Percentiles rank a stretch among this genome's conserved stretches.
phyloP scores from a whole-genome alignment of 2,329 filamentous ascomycete genomes.

The Cercospora sp. region DNA sequence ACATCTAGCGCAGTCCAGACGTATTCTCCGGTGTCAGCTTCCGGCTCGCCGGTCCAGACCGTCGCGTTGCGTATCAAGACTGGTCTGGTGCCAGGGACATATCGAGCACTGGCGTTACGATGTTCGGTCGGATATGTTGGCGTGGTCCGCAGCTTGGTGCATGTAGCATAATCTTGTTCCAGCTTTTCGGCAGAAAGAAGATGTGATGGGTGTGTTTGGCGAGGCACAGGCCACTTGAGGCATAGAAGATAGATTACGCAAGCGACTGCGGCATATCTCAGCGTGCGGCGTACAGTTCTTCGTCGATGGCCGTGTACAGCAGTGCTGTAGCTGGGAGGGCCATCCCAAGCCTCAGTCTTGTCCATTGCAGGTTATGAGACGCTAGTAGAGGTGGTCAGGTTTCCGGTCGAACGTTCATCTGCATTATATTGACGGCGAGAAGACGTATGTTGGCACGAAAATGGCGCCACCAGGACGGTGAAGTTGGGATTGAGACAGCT shows the following conservation, averaged over 20 bases:
- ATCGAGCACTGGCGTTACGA: slow-evolving; percentile 62
- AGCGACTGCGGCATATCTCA: not conserved
- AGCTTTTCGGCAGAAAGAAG: slow-evolving; percentile 56
- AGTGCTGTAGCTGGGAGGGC: not conserved
- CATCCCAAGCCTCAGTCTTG: slow-evolving; percentile 2
- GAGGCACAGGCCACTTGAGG: not conserved
- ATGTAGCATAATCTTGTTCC: slow-evolving; percentile 56
- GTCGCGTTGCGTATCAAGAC: slow-evolving; percentile 67
- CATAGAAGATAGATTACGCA: slow-evolving; percentile 1
- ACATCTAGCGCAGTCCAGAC: slow-evolving; percentile 63
- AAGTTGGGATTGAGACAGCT: not conserved
- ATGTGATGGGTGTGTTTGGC: not conserved
- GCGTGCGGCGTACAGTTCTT: not conserved
- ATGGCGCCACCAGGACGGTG: not conserved
- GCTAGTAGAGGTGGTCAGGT: not conserved
- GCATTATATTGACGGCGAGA: not conserved
- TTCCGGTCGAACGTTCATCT: not conserved
- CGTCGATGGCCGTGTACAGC: not conserved
- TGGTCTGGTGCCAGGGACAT: slow-evolving; percentile 58
- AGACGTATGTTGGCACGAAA: not conserved
- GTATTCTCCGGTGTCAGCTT: slow-evolving; percentile 56
- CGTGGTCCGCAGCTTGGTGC: slow-evolving; percentile 56
- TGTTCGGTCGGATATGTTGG: slow-evolving; percentile 58
- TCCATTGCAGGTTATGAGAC: not conserved
- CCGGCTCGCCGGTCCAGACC: slow-evolving; percentile 65